Evolutionary conservation across 208 protist genomes (phyloP), one percentile per base, ranked within the genome.

Genomic region (Crithidia thermophila): DNA sequence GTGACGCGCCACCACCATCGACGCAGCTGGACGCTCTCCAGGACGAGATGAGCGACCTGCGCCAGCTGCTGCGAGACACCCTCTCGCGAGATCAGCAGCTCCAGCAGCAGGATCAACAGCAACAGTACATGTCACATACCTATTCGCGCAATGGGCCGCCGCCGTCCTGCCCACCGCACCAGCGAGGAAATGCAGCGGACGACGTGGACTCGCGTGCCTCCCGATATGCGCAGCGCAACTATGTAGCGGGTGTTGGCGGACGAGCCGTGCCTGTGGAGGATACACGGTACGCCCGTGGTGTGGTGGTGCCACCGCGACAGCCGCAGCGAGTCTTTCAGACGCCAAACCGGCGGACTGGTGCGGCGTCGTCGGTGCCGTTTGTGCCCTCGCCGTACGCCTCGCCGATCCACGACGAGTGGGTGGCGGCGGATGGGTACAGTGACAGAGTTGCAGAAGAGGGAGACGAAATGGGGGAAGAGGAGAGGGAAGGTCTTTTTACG

Each of bases 271-370:
- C 25, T 3, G 16, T 18, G 5, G 57, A 51, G 8, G 57, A 51
- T 42, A 62, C 57, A 27, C 57, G 57, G 18, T 51, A 62, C 42
- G 42, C 57, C 13, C 57, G 40, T 11, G 40, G 57, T 4, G 39
- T 61, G 13, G n/a, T 49, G 37, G 25, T 39, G 6, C 13, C 11
- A 14, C 28, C 14, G 4, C 49, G 20, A 18, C 49, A 46, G 30
- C 49, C 33, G 27, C 51, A 57, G 40, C 52, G 45, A 36, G 34
- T 31, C 9, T 36, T 45, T 7, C 52, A 33, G 39, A 42, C 53
- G 13, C 23, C 53, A 8, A 46, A 61, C 39, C 16, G 25, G 13
- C 55, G n/a, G n/a, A n/a, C n/a, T n/a, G n/a, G 55, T 0, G 2
- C 27, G 16, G 8, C 9, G 39, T 13, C 55, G 0, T 36, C 39